Evolutionary conservation across 2,329 filamentous ascomycete species (phyloP).

Genomic region (Zasmidium cellare): DNA sequence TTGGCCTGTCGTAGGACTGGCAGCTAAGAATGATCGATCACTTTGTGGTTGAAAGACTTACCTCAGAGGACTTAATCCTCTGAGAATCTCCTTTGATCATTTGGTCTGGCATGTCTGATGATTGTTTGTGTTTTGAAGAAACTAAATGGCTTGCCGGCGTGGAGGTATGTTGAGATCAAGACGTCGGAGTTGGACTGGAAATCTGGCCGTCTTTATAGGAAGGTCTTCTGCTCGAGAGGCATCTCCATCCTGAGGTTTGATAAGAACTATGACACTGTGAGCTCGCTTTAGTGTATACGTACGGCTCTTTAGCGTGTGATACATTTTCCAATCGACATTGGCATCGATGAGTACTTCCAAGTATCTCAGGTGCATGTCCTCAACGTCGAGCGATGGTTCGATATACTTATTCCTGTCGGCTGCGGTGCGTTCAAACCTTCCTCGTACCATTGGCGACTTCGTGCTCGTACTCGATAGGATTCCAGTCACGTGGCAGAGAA

Average conservation of each 20-base stretch:
- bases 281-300: not conserved
- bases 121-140: not conserved
- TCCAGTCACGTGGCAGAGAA: too few species aligned
- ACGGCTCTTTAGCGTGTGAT: not conserved
- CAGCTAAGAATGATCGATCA: not conserved
- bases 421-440: too few species aligned
- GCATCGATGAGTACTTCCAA: too few species aligned
- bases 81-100: conserved; percentile 14
- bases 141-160: too few species aligned
- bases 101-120: conserved; percentile 8
- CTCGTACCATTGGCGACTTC: too few species aligned
- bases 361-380: too few species aligned
- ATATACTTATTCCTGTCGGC: too few species aligned
- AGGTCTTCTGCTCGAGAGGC: not conserved
- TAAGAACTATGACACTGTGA: too few species aligned
- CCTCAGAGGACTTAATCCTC: conserved; percentile 16
- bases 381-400: too few species aligned
- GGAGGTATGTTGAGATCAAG: not conserved
- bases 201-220: not conserved
- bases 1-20: conserved; percentile 10
- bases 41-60: not conserved
- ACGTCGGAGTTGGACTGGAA: not conserved
- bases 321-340: too few species aligned
- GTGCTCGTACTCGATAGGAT: too few species aligned
- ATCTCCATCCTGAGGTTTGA: too few species aligned